Conservation (phyloP, 495 filamentous ascomycete species). For the Neurospora sublineolata region DNA sequence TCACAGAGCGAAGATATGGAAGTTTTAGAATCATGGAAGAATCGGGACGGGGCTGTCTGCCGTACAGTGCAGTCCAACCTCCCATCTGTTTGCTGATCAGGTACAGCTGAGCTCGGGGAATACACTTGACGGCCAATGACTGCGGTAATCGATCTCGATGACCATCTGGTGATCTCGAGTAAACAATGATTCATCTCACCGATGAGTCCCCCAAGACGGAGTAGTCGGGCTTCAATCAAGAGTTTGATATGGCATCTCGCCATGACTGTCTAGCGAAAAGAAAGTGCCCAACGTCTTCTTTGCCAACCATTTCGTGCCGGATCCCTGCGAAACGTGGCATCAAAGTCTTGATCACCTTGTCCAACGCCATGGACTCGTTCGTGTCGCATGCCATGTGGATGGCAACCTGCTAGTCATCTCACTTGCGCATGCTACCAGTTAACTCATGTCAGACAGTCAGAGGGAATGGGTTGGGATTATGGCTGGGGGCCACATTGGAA, state of each 20-base stretch:
- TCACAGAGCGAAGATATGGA: neutral
- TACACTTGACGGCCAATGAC: neutral
- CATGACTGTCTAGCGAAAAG: neutral
- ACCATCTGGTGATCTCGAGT: neutral
- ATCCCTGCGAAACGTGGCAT: slow-evolving; percentile 21
- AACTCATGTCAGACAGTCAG: neutral
- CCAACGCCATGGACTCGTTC: neutral
- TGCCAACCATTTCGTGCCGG: slow-evolving; percentile 16
- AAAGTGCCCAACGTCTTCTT: neutral
- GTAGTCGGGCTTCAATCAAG: neutral
- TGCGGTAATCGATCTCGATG: neutral
- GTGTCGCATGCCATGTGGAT: neutral
- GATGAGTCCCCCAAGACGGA: neutral
- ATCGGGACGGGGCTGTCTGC: neutral
- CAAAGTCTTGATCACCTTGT: slow-evolving; percentile 3
- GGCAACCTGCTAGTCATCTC: neutral
- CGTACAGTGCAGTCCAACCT: neutral
- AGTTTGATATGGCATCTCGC: neutral
- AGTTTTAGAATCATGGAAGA: neutral
- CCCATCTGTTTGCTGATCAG: neutral
- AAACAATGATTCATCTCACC: neutral
- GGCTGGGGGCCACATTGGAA: neutral
- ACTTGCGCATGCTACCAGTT: neutral
- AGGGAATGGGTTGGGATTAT: neutral
- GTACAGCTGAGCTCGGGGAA: neutral